Conservation (phyloP, 805 yeast species). For the Komagataella pseudopastoris region DNA sequence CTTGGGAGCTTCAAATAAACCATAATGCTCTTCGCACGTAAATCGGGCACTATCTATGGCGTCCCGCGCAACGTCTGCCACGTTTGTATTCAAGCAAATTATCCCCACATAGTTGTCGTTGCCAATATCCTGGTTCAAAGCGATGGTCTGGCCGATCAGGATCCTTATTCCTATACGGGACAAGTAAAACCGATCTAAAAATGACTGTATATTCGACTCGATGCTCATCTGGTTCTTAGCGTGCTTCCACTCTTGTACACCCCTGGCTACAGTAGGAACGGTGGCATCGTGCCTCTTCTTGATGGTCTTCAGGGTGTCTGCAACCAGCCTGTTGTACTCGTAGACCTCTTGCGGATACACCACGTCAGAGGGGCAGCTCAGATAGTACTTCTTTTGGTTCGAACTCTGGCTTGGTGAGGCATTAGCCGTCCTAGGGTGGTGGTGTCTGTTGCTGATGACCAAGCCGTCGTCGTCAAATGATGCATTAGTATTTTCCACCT, state of each 20-base stretch:
- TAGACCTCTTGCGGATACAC: conserved; percentile 66
- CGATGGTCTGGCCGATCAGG: conserved; percentile 91
- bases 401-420: not conserved
- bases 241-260: conserved; percentile 82
- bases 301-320: conserved; percentile 52
- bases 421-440: not conserved
- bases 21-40: conserved; percentile 86
- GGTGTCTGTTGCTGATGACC: conserved; percentile 9
- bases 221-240: conserved; percentile 31
- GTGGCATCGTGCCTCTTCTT: conserved; percentile 86
- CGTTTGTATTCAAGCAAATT: conserved; percentile 74
- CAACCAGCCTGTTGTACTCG: conserved; percentile 55
- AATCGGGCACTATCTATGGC: conserved; percentile 85
- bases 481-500: not conserved
- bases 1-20: conserved; percentile 74
- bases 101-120: conserved; percentile 72
- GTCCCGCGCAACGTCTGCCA: conserved; percentile 70
- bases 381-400: conserved; percentile 24
- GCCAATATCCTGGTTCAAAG: conserved; percentile 44
- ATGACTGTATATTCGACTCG: conserved; percentile 64
- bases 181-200: conserved; percentile 80
- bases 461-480: conserved; percentile 36
- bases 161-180: conserved; percentile 84
- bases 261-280: conserved; percentile 84
- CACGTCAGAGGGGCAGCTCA: conserved; percentile 36